These are phyloP conservation scores for Macaranga tanarius DNA, from an alignment of 441 rosid genomes.

Conservation along the genomic window DNA sequence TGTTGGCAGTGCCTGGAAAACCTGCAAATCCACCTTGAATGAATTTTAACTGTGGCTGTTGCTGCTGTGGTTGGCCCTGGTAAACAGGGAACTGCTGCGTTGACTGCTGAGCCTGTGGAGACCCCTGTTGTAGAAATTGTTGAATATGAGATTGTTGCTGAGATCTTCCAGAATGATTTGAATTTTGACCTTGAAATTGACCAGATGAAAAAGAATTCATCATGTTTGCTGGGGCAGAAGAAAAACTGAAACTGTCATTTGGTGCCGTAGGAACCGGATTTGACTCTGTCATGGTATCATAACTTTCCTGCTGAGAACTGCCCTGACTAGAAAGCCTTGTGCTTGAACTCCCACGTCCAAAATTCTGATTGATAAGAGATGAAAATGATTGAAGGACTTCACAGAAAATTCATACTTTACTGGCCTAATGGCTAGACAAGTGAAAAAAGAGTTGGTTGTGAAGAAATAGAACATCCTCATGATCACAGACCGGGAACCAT, in stretches of 20 bases:
- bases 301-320: too few relatives aligned
- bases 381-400: slow-evolving; percentile 62
- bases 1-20: slow-evolving; percentile 54
- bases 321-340: slow-evolving; percentile 35
- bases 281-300: too few relatives aligned
- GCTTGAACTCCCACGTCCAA: slow-evolving; percentile 64
- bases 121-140: slow-evolving; percentile 53
- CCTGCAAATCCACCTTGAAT: slow-evolving; percentile 61
- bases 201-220: slow-evolving; percentile 51
- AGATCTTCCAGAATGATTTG: slow-evolving; percentile 52
- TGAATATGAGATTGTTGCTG: slow-evolving; percentile 52
- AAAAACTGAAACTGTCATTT: slow-evolving; percentile 50
- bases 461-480: slow-evolving; percentile 61
- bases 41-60: slow-evolving; percentile 49
- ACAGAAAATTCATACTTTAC: slow-evolving; percentile 69
- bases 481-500: slow-evolving; percentile 65
- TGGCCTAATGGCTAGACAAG: slow-evolving; percentile 61
- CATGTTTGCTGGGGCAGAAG: slow-evolving; percentile 56
- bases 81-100: slow-evolving; percentile 51
- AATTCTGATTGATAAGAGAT: slow-evolving; percentile 72
- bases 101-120: slow-evolving; percentile 57
- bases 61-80: slow-evolving; percentile 50
- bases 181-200: slow-evolving; percentile 68
- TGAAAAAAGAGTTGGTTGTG: slow-evolving; percentile 64
- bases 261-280: slow-evolving; percentile 60